Base-by-base conservation (phyloP, 2,329 filamentous ascomycete genomes). In the Erysiphe pulchra region DNA sequence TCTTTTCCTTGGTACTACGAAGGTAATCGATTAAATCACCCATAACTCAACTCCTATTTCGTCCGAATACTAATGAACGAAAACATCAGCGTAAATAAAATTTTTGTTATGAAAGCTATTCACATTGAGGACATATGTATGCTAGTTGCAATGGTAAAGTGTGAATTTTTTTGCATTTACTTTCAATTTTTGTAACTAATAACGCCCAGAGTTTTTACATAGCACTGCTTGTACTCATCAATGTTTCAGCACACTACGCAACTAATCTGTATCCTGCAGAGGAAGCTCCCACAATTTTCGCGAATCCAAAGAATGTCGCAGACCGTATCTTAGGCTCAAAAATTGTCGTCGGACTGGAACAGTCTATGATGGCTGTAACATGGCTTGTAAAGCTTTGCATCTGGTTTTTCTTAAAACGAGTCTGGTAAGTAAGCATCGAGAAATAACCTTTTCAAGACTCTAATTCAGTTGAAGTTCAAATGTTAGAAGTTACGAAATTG, bases 311-410 rank as follows among this genome's bases (percentile, higher is more conserved):
- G 13, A 61, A 69, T 44, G 60, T 68, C 24, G 45, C 55, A 3
- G 52, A 57, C 18, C 59, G 65, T n/a, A 59, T 67, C 6, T 59
- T 59, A 45, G 66, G 66, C 12, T 65, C 63, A 46, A 67, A 68
- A 45, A 59, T 68, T n/a, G 64, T 66, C 14, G 57, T 69, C 33
- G 62, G 62, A 1, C 57, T 66, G 8, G 65, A 69, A 47, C 64
- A 68, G 49, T 66, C 63, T 57, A 67, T 68, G 58, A 57, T 66
- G 32, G 46, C 60, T 14, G 64, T 63, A 2, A 65, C 65, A 13
- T 73, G 69, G 68, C 55, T 63, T 14, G 60, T 69, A 50, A 73
- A 73, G 50, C 58, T 63, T 20, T 70, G 68, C 52, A 62, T 73
- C 55, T 56, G 71, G 51, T 59, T 69, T 36, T 67, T 72, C 38